Evolutionary conservation across 495 filamentous ascomycete species (phyloP), one percentile per base, ranked within the genome.

Genomic region (Penicillium egyptiacum): DNA sequence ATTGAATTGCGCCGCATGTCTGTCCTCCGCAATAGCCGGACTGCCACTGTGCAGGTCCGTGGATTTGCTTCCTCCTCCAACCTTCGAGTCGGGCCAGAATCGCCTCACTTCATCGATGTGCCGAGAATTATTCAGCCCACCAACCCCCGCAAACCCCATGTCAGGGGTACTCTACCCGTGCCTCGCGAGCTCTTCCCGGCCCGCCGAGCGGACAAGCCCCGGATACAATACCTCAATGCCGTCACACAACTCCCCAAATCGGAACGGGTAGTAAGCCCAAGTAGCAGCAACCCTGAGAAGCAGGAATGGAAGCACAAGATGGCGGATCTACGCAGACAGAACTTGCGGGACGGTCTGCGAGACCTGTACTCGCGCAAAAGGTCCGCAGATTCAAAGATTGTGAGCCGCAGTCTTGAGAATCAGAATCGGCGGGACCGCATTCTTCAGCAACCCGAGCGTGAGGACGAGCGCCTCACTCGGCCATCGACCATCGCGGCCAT

Each of bases 121-220:
- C 89, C 89, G 31, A 70, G 63, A 42, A 62, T 70, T 17, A 53
- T 80, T 7, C 79, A 83, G 63, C 78, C 85, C 3, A 55, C 68
- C 64, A 70, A 73, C 14, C 67, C 70, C 9, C 59, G 65, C 9
- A 79, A 78, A 41, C 75, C 66, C 19, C 73, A 65, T 54, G 76
- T 88, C 56, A 90, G 90, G 74, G 89, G 89, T 67, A 80, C 81
- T 22, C 83, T 92, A 2, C 89, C 89, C 9, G 76, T 83, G 6
- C 89, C 89, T 30, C 81, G 86, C 52, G 75, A 85, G 50, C 67
- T 91, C 50, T 90, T 91, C 67, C 78, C 79, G 0, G 56, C 61
- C 59, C 69, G 73, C 37, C 68, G 70, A 54, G 62, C 63, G 14
- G 74, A 84, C 61, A 86, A 86, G 67, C 75, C 81, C 30, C 72